These are phyloP conservation scores for Rachicladosporium sp. DNA, from an alignment of 2,329 filamentous ascomycete genomes.

Conservation along the genomic window DNA sequence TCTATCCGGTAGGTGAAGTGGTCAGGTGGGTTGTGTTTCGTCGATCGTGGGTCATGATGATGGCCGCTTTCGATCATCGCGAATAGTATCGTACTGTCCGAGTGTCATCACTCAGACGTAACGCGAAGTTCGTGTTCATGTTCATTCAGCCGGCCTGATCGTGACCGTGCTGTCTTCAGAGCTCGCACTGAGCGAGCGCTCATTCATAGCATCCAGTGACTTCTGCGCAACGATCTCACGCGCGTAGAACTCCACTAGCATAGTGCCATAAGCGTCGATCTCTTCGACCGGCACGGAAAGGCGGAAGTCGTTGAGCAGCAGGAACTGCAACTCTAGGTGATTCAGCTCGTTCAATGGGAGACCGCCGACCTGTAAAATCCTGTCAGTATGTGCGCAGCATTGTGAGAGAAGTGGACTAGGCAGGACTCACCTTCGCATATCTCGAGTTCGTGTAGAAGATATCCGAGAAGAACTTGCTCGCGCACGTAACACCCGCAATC, in stretches of 20 bases:
- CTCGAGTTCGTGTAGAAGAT: slow-evolving; percentile 98
- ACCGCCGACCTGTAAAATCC: slow-evolving; percentile 63
- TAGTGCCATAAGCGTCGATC: slow-evolving; percentile 91
- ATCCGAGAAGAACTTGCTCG: slow-evolving; percentile 98
- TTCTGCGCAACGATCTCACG: slow-evolving; percentile 68
- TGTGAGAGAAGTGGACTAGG: no score
- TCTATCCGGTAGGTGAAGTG: neutral
- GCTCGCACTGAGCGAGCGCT: slow-evolving; percentile 20
- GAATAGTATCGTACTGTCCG: no score
- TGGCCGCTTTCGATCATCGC: no score
- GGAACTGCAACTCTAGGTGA: slow-evolving; percentile 89
- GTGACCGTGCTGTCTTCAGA: slow-evolving; percentile 20
- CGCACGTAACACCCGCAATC: slow-evolving; percentile 93
- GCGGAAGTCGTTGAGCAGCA: slow-evolving; percentile 90
- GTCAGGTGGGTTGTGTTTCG: neutral
- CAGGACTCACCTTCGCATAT: slow-evolving; percentile 77
- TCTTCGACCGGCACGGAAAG: slow-evolving; percentile 89
- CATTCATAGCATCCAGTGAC: slow-evolving; percentile 16
- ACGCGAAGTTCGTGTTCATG: no score
- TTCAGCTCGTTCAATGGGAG: slow-evolving; percentile 86
- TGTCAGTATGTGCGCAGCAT: no score
- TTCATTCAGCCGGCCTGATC: slow-evolving; percentile 12
- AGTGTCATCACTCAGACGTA: no score
- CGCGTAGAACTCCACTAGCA: slow-evolving; percentile 96
- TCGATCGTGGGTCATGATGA: no score